Evolutionary conservation across 2,329 filamentous ascomycete genomes (phyloP).

Genomic region (Pseudogymnoascus sp.): DNA sequence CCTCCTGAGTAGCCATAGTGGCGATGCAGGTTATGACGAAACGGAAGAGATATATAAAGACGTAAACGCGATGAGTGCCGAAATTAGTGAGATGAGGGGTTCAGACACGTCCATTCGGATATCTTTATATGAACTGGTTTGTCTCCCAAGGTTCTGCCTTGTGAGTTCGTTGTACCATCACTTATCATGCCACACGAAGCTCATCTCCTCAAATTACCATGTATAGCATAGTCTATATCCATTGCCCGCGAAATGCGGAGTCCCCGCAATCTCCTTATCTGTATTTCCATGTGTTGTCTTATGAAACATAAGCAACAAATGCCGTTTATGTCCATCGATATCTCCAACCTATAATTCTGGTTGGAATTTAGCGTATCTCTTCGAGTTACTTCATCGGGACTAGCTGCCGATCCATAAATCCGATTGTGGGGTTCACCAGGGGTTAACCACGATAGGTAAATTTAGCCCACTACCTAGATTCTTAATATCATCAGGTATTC

Average conservation of each 20-base stretch:
- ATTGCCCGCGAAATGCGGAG: background rate
- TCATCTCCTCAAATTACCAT: background rate
- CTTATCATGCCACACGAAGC: background rate
- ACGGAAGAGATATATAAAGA: background rate
- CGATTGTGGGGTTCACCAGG: background rate
- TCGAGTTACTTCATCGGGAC: background rate
- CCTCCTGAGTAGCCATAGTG: background rate
- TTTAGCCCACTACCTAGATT: background rate
- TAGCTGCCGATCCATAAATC: background rate
- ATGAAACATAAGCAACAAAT: background rate
- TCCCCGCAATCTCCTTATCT: conserved; percentile 2
- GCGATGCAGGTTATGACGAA: background rate
- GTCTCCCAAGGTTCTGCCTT: too few relatives aligned
- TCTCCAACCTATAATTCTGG: background rate
- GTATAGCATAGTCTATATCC: background rate
- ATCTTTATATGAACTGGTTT: background rate
- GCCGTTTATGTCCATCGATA: background rate
- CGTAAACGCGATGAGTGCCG: background rate
- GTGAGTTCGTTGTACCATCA: background rate
- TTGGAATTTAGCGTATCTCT: background rate
- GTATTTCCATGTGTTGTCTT: background rate
- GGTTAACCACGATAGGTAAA: background rate
- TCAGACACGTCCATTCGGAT: background rate
- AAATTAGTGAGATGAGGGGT: background rate
- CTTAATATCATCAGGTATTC: background rate